phyloP scores from a whole-genome alignment of 345 rosid genomes.

The Dipteronia dyeriana region DNA sequence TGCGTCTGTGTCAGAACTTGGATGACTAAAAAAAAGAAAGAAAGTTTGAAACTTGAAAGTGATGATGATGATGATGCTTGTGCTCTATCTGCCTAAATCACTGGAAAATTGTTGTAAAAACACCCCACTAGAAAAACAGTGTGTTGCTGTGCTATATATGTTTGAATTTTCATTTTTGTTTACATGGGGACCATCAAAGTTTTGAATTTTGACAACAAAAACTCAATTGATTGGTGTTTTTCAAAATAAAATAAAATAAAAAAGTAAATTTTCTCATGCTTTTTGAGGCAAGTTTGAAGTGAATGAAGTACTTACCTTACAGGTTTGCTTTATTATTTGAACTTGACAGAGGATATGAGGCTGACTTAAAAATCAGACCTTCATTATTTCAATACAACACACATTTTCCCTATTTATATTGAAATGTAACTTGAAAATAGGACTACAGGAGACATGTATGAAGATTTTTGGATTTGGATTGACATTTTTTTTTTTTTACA shows the following conservation, averaged over 20 bases:
- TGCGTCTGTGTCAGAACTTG: constrained; percentile 1
- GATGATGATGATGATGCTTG: neutral
- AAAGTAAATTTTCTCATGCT: neutral
- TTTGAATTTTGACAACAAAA: neutral
- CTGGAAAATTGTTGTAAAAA: too few relatives aligned
- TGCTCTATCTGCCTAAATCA: neutral
- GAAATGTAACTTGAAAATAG: too few relatives aligned
- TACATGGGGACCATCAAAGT: neutral
- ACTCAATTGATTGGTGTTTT: neutral
- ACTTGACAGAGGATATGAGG: neutral
- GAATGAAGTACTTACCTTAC: neutral
- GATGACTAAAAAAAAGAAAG: neutral
- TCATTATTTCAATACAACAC: too few relatives aligned
- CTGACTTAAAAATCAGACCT: too few relatives aligned
- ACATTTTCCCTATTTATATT: too few relatives aligned
- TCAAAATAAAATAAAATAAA: neutral
- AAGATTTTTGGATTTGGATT: too few relatives aligned
- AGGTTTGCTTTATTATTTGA: constrained; percentile 4
- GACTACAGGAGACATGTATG: too few relatives aligned
- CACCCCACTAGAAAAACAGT: neutral
- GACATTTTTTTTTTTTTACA: too few relatives aligned
- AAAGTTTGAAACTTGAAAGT: neutral
- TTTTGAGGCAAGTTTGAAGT: neutral
- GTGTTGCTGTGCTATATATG: neutral
- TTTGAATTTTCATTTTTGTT: neutral